A percentile compares a stretch with the other conserved stretches of the same genome.
phyloP scores from a whole-genome alignment of 2,329 filamentous ascomycete genomes.

The Helotiales sp. region DNA sequence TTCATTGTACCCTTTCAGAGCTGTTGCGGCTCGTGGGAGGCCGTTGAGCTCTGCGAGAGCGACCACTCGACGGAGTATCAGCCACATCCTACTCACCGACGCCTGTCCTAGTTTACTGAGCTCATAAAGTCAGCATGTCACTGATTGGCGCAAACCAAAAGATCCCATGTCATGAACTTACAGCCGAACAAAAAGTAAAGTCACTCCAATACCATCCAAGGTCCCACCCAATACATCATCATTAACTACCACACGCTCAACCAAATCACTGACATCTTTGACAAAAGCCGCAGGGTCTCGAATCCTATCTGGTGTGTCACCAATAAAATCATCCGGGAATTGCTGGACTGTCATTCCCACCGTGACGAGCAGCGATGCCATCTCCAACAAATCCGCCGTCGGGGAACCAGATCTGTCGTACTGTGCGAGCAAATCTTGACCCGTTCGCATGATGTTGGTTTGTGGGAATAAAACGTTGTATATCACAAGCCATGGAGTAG shows the following conservation, averaged over 20 bases:
- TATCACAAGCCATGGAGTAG: conserved; percentile 8
- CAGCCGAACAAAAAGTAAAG: conserved; percentile 14
- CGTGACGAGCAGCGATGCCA: conserved; percentile 8
- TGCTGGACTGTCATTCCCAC: conserved; percentile 18
- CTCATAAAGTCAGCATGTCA: too few relatives aligned
- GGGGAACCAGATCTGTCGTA: neutral
- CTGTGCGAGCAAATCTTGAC: conserved; percentile 14
- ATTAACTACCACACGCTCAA: conserved; percentile 13
- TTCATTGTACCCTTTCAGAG: conserved; percentile 2
- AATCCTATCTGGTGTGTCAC: neutral
- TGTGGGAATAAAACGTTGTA: conserved; percentile 16
- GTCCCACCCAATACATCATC: conserved; percentile 14
- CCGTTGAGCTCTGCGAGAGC: conserved; percentile 20
- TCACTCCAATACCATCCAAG: conserved; percentile 13
- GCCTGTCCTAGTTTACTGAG: conserved; percentile 2
- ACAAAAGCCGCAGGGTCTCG: conserved; percentile 4
- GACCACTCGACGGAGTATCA: conserved; percentile 9
- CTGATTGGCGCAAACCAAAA: too few relatives aligned
- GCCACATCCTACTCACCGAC: conserved; percentile 14
- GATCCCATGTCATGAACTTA: too few relatives aligned
- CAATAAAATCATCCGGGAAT: conserved; percentile 9
- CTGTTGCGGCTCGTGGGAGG: conserved; percentile 12
- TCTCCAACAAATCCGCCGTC: neutral
- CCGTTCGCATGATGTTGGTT: conserved; percentile 3
- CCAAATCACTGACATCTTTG: conserved; percentile 13